Conservation (phyloP, 2,329 filamentous ascomycete genomes). For the Arthrobotrys sinensis region DNA sequence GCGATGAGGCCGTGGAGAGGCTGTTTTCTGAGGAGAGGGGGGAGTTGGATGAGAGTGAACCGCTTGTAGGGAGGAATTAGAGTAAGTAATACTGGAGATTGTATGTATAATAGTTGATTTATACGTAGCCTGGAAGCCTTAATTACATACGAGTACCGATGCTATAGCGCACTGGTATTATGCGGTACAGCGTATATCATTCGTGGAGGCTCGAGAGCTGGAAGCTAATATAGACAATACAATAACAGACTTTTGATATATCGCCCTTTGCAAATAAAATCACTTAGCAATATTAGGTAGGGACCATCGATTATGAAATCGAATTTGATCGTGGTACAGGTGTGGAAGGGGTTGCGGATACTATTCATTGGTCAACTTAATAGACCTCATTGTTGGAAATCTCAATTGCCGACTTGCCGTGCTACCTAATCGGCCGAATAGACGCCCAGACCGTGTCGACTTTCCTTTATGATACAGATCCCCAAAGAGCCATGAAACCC, state of each 20-base stretch:
- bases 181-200: neutral
- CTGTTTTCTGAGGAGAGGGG: conserved; percentile 33
- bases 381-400: neutral
- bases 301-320: neutral
- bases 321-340: neutral
- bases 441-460: conserved; percentile 30
- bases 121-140: neutral
- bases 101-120: neutral
- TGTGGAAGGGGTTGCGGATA: neutral
- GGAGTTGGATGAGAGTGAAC: conserved; percentile 41
- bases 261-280: conserved; percentile 10
- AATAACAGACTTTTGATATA: conserved; percentile 3
- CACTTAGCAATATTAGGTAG: neutral
- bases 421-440: conserved; percentile 20
- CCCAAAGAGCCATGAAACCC: conserved; percentile 34
- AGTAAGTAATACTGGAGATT: neutral
- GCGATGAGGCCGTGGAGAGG: conserved; percentile 14
- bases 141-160: neutral
- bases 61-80: conserved; percentile 29
- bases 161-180: neutral
- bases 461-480: conserved; percentile 22
- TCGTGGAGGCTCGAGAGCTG: neutral
- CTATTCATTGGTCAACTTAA: neutral
- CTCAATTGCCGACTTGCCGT: neutral
- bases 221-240: conserved; percentile 4